Base-by-base conservation (phyloP, 1,284 basidiomycete genomes). In the Sporisorium iseilematis-ciliati region DNA sequence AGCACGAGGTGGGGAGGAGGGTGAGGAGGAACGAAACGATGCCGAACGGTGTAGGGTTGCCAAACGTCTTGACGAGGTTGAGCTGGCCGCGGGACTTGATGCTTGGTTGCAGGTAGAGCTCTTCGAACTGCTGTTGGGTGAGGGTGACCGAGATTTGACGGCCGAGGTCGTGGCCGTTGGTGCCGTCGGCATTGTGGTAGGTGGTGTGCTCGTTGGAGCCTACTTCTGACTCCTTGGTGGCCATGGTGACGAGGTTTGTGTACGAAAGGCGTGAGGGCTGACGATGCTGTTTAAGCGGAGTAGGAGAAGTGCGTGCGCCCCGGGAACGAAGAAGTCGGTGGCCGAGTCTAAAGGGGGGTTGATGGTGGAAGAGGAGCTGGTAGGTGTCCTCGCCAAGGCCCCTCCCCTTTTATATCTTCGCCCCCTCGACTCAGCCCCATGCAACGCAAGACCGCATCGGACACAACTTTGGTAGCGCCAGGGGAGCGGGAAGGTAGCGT, bases 1-100 rank as follows among this genome's bases (percentile, higher is more conserved):
- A 65, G 51, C 61, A 65, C 5, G 68, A 57, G 14, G 78, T 78
- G n/a, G 78, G 78, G 4, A 49, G 31, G 23, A 78, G 64, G 8
- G 73, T 78, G 21, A 80, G 58, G 12, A 80, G 52, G 59, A 80
- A 80, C 7, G 72, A 80, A 10, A 80, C 70, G 49, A 80, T 78
- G 23, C 78, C 78, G 5, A 80, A 49, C 1, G 68, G 52, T 1
- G 78, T 80, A 0, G 78, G 78, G 40, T 80, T 80, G 25, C 76
- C 78, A 12, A 78, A 58, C 0, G 78, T 69, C 60, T 80, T 80
- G 68, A 80, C 65, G 6, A 73, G 49, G n/a, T 63, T 52, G 21
- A 57, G 21, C 20, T 77, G 74, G 21, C 48, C 46, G 0, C 65
- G 43, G 0, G 66, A 70, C 54, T 72, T 74, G 58, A 70, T 45